Conservation (phyloP, 2,329 filamentous ascomycete species). For the Coniella lustricola region DNA sequence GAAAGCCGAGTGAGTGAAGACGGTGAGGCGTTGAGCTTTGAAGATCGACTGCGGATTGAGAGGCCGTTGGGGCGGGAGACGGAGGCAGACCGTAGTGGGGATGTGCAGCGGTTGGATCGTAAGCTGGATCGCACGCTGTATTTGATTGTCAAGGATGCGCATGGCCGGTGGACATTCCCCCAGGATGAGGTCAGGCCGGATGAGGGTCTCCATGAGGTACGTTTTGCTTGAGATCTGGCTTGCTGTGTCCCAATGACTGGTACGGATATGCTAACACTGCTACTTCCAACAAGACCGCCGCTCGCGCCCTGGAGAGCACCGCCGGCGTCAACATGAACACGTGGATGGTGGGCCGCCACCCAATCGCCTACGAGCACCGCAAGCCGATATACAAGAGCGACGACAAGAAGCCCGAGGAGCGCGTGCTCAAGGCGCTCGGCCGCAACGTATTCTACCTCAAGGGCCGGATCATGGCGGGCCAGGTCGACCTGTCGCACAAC, state of each 20-base stretch:
- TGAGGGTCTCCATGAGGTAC: constrained; percentile 78
- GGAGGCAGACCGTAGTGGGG: constrained; percentile 69
- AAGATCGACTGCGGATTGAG: constrained; percentile 61
- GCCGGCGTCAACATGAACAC: constrained; percentile 97
- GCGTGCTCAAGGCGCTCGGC: constrained; percentile 35
- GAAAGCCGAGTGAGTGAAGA: constrained; percentile 56
- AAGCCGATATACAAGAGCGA: constrained; percentile 41
- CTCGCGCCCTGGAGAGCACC: constrained; percentile 67
- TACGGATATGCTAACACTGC: neutral
- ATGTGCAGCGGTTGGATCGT: constrained; percentile 72
- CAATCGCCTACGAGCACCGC: constrained; percentile 70
- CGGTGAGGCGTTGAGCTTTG: constrained; percentile 49
- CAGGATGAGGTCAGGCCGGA: constrained; percentile 58
- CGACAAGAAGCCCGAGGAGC: constrained; percentile 30
- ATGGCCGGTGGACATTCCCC: constrained; percentile 77
- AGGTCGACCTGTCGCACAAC: constrained; percentile 71
- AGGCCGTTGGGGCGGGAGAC: constrained; percentile 63
- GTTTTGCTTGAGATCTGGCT: constrained; percentile 22
- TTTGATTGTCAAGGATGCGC: constrained; percentile 68
- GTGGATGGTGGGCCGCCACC: constrained; percentile 89
- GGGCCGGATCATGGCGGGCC: constrained; percentile 93
- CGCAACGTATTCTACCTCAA: constrained; percentile 96
- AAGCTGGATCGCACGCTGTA: constrained; percentile 78
- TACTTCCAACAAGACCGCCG: constrained; percentile 60
- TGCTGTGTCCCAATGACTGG: neutral